phyloP scores from a whole-genome alignment of 208 protist species.

The Porcisia hertigi region DNA sequence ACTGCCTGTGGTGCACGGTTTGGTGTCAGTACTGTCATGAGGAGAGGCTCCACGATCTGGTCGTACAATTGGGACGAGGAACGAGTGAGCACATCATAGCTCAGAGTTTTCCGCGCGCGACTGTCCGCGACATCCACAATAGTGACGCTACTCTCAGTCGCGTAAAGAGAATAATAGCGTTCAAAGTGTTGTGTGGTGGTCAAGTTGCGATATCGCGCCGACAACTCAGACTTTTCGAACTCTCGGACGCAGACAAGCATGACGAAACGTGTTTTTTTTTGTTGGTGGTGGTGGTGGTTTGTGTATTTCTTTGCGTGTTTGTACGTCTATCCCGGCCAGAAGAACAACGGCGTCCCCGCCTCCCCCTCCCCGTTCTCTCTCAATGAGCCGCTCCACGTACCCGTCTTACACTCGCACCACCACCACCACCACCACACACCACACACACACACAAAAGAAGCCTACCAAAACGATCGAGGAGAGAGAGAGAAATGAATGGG shows the following conservation, averaged over 20 bases:
- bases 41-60: conserved; percentile 46
- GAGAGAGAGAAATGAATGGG: neutral
- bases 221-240: conserved; percentile 39
- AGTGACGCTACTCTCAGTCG: conserved; percentile 30
- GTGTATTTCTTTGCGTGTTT: neutral
- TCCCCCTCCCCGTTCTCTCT: too few relatives aligned
- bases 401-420: neutral
- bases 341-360: too few relatives aligned
- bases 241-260: conserved; percentile 64
- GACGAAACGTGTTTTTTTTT: too few relatives aligned
- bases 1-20: conserved; percentile 46
- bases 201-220: conserved; percentile 1
- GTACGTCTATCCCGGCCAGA: neutral
- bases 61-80: conserved; percentile 27
- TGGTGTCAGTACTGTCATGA: conserved; percentile 36
- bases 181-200: conserved; percentile 27
- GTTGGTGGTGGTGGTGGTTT: too few relatives aligned
- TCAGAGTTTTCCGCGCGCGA: conserved; percentile 57
- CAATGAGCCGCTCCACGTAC: too few relatives aligned
- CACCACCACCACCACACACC: neutral
- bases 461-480: neutral
- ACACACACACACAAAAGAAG: neutral
- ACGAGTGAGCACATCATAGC: conserved; percentile 48
- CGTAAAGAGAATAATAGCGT: conserved; percentile 60
- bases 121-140: conserved; percentile 69